Conservation (phyloP, 23 red algal genomes). For the Cyanidioschyzon merolae region DNA sequence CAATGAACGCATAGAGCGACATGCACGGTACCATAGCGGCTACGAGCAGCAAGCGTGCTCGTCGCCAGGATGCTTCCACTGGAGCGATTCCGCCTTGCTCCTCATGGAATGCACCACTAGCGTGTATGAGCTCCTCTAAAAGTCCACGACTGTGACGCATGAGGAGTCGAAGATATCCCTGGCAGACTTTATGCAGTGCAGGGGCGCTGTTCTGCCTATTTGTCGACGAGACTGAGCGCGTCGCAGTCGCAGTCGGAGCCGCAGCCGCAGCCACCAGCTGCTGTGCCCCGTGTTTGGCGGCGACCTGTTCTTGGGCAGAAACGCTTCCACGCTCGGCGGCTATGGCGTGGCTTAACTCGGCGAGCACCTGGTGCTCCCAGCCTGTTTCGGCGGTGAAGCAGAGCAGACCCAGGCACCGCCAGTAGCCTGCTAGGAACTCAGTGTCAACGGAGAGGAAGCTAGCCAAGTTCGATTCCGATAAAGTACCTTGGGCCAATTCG, state of each 20-base stretch:
- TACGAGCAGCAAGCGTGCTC: not conserved
- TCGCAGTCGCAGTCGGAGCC: not conserved
- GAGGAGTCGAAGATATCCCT: not conserved
- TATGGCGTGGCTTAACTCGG: not conserved
- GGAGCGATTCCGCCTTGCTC: not conserved
- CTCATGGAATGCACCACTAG: not conserved
- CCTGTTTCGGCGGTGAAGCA: not conserved
- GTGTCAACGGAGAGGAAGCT: not conserved
- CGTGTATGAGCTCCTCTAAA: not conserved
- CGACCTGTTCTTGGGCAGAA: not conserved
- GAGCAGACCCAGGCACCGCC: not conserved
- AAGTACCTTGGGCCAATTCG: not conserved
- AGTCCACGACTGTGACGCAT: not conserved
- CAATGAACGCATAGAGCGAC: not conserved
- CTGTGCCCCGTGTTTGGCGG: not conserved
- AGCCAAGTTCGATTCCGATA: not conserved
- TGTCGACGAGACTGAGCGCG: not conserved
- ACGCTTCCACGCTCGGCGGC: not conserved
- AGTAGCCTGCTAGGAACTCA: not conserved
- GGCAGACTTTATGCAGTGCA: not conserved
- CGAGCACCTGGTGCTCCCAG: not conserved
- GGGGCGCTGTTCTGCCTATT: not conserved
- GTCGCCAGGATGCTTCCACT: not conserved
- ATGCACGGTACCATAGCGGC: slow-evolving; percentile 1
- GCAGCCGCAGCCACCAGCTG: not conserved